Base-by-base conservation (phyloP, 331 rosid genomes). In the Malus hybrid region DNA sequence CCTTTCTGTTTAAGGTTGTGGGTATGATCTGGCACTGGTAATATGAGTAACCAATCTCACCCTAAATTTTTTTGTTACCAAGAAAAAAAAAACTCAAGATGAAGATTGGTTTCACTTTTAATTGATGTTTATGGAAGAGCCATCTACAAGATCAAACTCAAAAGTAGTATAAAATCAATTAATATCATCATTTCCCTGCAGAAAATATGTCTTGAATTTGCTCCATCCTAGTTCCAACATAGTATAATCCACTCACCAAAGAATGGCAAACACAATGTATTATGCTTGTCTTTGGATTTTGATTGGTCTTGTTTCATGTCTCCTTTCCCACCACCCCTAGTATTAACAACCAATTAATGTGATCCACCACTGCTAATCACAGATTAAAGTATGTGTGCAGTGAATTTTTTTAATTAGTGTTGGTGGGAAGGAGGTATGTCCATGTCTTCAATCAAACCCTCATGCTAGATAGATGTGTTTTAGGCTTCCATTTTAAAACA, bases 251-350 rank as follows among this genome's bases (percentile, higher is more conserved):
- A 84, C 85, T 71, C 77, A 70, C 59, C 42, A 63, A 42, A 42
- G 75, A 76, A 77, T 86, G 93, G 89, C 82, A 75, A 89, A 81
- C 90, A 81, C 77, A 6, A 56, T 12, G 67, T 14, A 83, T 85
- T 27, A 84, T 84, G 77, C 44, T 79, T 83, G 85, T 83, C 83
- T 64, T 73, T 52, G 73, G 56, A 69, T 73, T 48, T 48, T 72
- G 55, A 31, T 67, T 85, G 82, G 65, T 57, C 44, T 55, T 32
- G 72, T 78, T 75, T 77, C 79, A 70, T 78, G 85, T 67, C 78
- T 78, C 78, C 54, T 75, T 79, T 81, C 13, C 68, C 79, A 73
- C 86, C 85, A 69, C 78, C 61, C 61, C 79, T 64, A 81, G 73
- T 70, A 34, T 76, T 62, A 66, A 22, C 46, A 59, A 83, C 20